Conservation (phyloP, 1,284 basidiomycete genomes). For the Melampsora abietis-canadensis region DNA sequence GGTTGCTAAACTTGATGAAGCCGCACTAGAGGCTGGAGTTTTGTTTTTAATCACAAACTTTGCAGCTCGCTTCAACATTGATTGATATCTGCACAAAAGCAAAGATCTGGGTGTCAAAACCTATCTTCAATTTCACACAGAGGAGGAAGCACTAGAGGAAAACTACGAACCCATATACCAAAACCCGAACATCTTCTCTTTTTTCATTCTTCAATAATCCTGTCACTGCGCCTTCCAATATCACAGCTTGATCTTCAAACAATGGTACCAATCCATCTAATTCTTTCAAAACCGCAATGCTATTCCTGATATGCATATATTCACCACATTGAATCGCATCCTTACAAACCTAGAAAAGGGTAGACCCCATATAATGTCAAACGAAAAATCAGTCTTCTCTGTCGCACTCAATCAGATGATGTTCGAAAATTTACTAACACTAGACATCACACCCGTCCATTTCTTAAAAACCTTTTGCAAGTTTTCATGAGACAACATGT, state of each 20-base stretch:
- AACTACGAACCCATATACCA: conserved; percentile 65
- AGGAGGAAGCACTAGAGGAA: conserved; percentile 13
- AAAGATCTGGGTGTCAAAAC: neutral
- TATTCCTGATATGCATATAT: conserved; percentile 92
- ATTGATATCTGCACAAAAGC: conserved; percentile 45
- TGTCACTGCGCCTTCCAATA: conserved; percentile 66
- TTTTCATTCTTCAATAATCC: conserved; percentile 69
- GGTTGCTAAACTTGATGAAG: conserved; percentile 7
- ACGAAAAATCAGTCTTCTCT: conserved; percentile 16
- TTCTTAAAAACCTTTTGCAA: conserved; percentile 38
- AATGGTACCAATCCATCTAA: conserved; percentile 81
- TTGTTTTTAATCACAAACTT: conserved; percentile 42
- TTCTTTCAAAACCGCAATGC: conserved; percentile 82
- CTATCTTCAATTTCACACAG: neutral
- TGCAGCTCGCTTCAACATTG: conserved; percentile 45
- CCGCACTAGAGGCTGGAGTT: conserved; percentile 1
- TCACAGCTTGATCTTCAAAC: conserved; percentile 58
- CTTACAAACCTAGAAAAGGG: conserved; percentile 61
- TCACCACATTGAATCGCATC: conserved; percentile 58
- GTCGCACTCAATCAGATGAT: no score
- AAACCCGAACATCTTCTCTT: conserved; percentile 64
- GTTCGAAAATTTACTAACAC: conserved; percentile 8
- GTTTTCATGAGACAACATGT: conserved; percentile 39
- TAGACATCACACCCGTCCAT: conserved; percentile 36
- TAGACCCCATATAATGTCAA: conserved; percentile 58